These are phyloP conservation scores for Fusarium buxicola DNA, from an alignment of 2,329 filamentous ascomycete species.

Conservation along the genomic window DNA sequence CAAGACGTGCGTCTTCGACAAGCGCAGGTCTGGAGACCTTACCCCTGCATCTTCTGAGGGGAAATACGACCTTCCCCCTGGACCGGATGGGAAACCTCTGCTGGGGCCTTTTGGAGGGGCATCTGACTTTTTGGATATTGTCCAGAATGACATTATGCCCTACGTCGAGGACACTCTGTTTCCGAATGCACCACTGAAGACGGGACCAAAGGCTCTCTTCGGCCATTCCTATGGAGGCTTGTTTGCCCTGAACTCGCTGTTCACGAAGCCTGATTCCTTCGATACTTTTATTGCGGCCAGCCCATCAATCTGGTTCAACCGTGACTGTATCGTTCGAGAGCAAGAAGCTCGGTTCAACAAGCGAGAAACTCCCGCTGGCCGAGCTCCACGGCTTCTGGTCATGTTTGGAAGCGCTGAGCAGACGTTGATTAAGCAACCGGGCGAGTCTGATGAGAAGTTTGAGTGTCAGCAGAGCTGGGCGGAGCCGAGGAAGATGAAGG, in stretches of 20 bases:
- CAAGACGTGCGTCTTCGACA: conserved; percentile 43
- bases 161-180: conserved; percentile 44
- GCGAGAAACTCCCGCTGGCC: conserved; percentile 1
- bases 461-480: conserved; percentile 36
- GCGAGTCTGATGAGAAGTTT: conserved; percentile 49
- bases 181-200: conserved; percentile 43
- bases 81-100: conserved; percentile 36
- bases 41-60: conserved; percentile 42
- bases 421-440: conserved; percentile 40
- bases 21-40: conserved; percentile 46
- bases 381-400: conserved; percentile 48
- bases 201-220: conserved; percentile 57
- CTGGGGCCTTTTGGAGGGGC: conserved; percentile 53
- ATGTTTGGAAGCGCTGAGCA: conserved; percentile 50
- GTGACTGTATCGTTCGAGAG: conserved; percentile 52
- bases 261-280: conserved; percentile 55
- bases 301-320: conserved; percentile 61
- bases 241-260: conserved; percentile 58
- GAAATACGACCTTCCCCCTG: conserved; percentile 35
- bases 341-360: conserved; percentile 45
- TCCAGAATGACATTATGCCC: conserved; percentile 53
- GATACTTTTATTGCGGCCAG: conserved; percentile 59
- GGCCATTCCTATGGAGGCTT: conserved; percentile 63
- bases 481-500: conserved; percentile 36
- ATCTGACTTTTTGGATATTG: conserved; percentile 57